Base-by-base conservation (phyloP, 2,329 filamentous ascomycete genomes). In the Anisogramma anomala region DNA sequence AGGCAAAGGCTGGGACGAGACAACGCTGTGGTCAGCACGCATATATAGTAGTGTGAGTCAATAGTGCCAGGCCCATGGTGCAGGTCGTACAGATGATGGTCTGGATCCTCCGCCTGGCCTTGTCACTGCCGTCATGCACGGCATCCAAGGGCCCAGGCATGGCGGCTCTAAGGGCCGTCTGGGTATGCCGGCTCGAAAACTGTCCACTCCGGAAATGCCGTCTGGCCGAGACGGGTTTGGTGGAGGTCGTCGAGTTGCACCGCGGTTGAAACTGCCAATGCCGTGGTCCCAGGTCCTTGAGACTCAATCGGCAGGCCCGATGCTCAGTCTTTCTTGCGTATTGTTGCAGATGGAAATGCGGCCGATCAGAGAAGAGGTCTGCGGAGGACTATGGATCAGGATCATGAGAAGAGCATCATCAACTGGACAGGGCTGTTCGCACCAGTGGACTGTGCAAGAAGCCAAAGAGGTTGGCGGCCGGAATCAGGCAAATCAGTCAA, bases 1-100 rank as follows among this genome's bases (percentile, higher is more conserved):
- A 38, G 10, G 39, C 39, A 19, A 48, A 48, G 5, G 40, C 49
- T 51, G 15, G 4, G 11, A n/a, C 4, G 15, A 14, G 13, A 25
- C 10, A 32, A 14, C n/a, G 26, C 32, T 10, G 10, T 28, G 14
- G 20, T 43, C n/a, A 48, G 43, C 14, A 6, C n/a, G 15, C 17
- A 25, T 19, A 26, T 18, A 18, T 22, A 14, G n/a, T 9, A 2
- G 35, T 2, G n/a, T 38, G 20, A 30, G 9, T 7, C 28, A 23
- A 14, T 3, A n/a, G 10, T 0, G 20, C n/a, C 11, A 23, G 15
- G 20, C 4, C 3, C 6, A 5, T 4, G 11, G 14, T 10, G 3
- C 8, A 17, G 10, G 22, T 37, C 33, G n/a, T 36, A 48, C 46
- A 34, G 13, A 48, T 27, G 6, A 43, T 43, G 8, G 33, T 11